A percentile compares a stretch with the other conserved stretches of the same genome.
These are phyloP conservation scores for Globisporangium okanoganense DNA, from an alignment of 352 stramenopile species.

Conservation along the genomic window DNA sequence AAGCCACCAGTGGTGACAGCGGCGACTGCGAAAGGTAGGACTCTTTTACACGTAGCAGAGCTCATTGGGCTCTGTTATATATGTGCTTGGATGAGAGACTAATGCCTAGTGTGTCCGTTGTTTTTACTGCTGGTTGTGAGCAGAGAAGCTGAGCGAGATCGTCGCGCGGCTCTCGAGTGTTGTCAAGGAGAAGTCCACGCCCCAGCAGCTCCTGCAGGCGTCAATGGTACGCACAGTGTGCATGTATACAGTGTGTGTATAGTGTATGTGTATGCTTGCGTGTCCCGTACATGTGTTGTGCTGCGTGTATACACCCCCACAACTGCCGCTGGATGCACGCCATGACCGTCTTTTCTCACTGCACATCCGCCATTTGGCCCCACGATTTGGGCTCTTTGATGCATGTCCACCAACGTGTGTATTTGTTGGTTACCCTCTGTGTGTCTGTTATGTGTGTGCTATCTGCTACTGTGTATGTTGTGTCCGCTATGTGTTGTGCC, in stretches of 20 bases:
- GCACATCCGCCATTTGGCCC: neutral
- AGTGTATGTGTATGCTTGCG: neutral
- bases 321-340: neutral
- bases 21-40: conserved; percentile 13
- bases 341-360: conserved; percentile 10
- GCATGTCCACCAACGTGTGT: conserved; percentile 7
- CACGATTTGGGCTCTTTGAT: conserved; percentile 6
- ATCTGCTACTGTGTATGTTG: neutral
- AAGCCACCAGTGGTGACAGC: neutral
- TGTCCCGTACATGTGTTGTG: neutral
- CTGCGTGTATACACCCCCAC: neutral
- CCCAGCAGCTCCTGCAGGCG: conserved; percentile 25
- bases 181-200: conserved; percentile 57
- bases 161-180: conserved; percentile 60
- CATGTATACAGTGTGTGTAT: neutral
- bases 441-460: conserved; percentile 20
- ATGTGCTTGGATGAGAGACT: neutral
- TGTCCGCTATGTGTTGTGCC: conserved; percentile 11
- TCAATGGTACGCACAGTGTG: conserved; percentile 4
- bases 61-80: neutral
- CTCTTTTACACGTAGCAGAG: too few species aligned
- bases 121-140: neutral
- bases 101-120: neutral
- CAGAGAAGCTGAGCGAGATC: conserved; percentile 42
- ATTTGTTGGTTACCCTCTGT: conserved; percentile 13